These are phyloP conservation scores for Darksidea phi DNA, from an alignment of 495 filamentous ascomycete genomes.

Conservation along the genomic window DNA sequence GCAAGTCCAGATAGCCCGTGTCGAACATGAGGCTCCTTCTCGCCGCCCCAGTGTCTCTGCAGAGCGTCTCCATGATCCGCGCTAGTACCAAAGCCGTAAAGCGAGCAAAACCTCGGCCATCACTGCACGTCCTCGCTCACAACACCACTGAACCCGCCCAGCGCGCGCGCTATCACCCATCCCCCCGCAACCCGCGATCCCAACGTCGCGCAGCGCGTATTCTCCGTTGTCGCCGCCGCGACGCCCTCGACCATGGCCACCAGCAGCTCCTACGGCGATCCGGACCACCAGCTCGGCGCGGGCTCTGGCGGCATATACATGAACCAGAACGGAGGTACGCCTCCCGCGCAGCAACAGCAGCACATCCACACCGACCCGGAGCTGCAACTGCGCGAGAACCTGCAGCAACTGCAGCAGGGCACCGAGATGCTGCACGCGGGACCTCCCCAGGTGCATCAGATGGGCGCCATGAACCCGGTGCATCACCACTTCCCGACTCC, in stretches of 20 bases:
- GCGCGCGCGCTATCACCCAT: slow-evolving; percentile 10
- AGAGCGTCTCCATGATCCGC: neutral
- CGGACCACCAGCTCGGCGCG: slow-evolving; percentile 21
- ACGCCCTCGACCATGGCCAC: slow-evolving; percentile 29
- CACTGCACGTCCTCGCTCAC: neutral
- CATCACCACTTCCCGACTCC: slow-evolving; percentile 33
- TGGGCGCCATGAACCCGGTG: slow-evolving; percentile 17
- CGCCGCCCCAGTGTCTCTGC: neutral
- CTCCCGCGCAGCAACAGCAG: slow-evolving; percentile 28
- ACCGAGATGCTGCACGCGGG: slow-evolving; percentile 20
- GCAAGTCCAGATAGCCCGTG: neutral
- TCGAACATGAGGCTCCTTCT: neutral
- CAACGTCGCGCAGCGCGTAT: slow-evolving; percentile 4
- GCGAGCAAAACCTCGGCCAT: slow-evolving; percentile 20
- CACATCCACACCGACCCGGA: slow-evolving; percentile 29
- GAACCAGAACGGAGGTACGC: slow-evolving; percentile 32
- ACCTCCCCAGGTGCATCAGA: slow-evolving; percentile 21
- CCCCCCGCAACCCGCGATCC: slow-evolving; percentile 15
- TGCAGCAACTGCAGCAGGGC: slow-evolving; percentile 26
- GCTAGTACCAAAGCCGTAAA: slow-evolving; percentile 34
- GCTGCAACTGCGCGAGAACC: slow-evolving; percentile 27
- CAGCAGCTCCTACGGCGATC: slow-evolving; percentile 24
- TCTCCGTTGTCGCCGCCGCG: slow-evolving; percentile 12
- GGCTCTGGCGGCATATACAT: slow-evolving; percentile 25
- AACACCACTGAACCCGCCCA: slow-evolving; percentile 13